Conservation (phyloP, 192 early-diverging fungal species). For the Paraglomus brasilianum region DNA sequence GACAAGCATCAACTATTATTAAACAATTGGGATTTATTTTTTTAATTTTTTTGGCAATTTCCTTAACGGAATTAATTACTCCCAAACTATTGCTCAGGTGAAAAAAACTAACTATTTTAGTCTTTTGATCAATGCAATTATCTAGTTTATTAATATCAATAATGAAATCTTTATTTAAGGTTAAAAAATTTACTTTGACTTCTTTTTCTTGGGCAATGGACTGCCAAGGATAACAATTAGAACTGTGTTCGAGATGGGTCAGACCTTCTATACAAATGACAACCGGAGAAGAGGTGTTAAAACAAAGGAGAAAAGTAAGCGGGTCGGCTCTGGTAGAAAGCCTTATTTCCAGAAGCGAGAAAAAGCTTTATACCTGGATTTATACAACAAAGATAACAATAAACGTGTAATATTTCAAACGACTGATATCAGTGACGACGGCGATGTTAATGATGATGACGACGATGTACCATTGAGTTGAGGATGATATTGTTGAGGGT, state of each 20-base stretch:
- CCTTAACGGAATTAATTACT: conserved; percentile 7
- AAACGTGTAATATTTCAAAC: too few species aligned
- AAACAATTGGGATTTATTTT: conserved; percentile 24
- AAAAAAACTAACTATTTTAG: conserved; percentile 17
- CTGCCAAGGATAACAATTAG: conserved; percentile 18
- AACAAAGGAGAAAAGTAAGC: too few species aligned
- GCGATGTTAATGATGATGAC: too few species aligned
- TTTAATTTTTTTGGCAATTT: conserved; percentile 27
- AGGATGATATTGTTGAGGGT: too few species aligned
- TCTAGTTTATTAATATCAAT: not conserved
- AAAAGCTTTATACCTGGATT: too few species aligned
- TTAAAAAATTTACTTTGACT: not conserved
- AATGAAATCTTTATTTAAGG: not conserved
- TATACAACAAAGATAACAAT: too few species aligned
- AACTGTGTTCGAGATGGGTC: conserved; percentile 26
- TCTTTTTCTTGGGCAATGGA: conserved; percentile 6
- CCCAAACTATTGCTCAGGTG: conserved; percentile 18
- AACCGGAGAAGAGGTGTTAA: too few species aligned
- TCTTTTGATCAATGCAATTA: conserved; percentile 15
- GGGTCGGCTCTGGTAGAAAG: too few species aligned
- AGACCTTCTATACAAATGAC: too few species aligned
- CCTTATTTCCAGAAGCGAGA: too few species aligned
- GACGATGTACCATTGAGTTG: too few species aligned
- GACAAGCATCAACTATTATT: conserved; percentile 18
- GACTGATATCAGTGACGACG: too few species aligned